Evolutionary conservation across 768 basidiomycete species (phyloP), one percentile per base, ranked within the genome.

Genomic region (Saitozyma sp.): DNA sequence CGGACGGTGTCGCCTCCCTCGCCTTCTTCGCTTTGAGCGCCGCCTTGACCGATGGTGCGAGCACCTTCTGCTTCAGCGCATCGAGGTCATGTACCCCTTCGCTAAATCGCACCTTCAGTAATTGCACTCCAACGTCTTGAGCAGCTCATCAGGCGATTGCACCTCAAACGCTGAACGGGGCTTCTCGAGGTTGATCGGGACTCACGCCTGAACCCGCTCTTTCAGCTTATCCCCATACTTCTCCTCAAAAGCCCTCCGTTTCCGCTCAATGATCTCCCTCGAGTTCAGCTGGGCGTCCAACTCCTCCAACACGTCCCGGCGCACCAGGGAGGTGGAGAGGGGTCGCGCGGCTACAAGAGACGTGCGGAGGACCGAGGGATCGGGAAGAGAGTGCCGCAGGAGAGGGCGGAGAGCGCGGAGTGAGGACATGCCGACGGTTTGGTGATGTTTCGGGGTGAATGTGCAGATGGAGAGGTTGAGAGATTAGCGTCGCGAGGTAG

Each of bases 201-300:
- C 85, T 83, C 82, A 91, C 90, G 86, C 82, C 74, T 85, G 79
- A 48, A 89, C 87, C 69, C 82, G 84, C 69, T 83, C 81, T 50
- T 82, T 84, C 43, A 94, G 79, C 73, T 89, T 89, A 62, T 88
- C 85, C 13, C 86, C 84, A 73, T 93, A 92, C 64, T 77, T 79
- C 20, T 65, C 74, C 58, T 76, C 74, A 53, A 71, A 75, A 7
- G 58, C 67, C 42, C 67, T 73, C 9, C 67, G 53, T 50, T 75
- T 73, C 52, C 60, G 55, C 60, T 77, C 78, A 42, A 79, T 68
- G 19, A 75, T 53, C 51, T 77, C 76, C n/a, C 76, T 59, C 10
- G 70, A 70, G 52, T 71, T 70, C 6, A 76, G 59, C 51, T 66
- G 59, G 45, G 71, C 66, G 38, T 71, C 71, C 8, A 73, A 41